Conservation (phyloP, 2,329 filamentous ascomycete genomes). For the Aspergillus sp. region DNA sequence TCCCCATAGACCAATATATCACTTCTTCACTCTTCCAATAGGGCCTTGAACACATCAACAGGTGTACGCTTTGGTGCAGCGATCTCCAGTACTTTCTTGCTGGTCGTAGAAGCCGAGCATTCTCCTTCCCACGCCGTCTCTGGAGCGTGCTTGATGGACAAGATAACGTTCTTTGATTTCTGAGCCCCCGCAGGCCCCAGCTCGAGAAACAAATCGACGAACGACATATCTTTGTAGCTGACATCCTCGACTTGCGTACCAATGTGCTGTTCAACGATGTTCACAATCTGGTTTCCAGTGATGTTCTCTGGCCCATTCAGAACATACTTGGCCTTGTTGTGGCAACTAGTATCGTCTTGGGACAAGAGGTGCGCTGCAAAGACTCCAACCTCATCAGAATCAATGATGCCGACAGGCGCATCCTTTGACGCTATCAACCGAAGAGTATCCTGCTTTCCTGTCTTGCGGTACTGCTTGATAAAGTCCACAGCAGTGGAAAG, state of each 20-base stretch:
- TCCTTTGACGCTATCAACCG: conserved; percentile 22
- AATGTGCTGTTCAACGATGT: conserved; percentile 31
- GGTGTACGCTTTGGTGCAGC: conserved; percentile 23
- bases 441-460: conserved; percentile 25
- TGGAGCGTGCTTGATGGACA: conserved; percentile 18
- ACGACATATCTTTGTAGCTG: conserved; percentile 23
- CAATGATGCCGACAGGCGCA: conserved; percentile 24
- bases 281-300: conserved; percentile 29
- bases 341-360: conserved; percentile 19
- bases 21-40: conserved; percentile 7
- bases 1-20: not conserved
- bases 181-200: conserved; percentile 1
- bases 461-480: conserved; percentile 28
- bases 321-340: conserved; percentile 32
- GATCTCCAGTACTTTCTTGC: conserved; percentile 24
- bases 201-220: conserved; percentile 19
- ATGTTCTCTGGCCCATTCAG: conserved; percentile 37
- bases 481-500: conserved; percentile 20
- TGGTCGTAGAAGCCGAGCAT: conserved; percentile 16
- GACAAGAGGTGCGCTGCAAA: conserved; percentile 32
- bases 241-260: conserved; percentile 22
- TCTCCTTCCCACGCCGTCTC: conserved; percentile 28
- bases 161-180: conserved; percentile 23
- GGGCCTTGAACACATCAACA: conserved; percentile 13
- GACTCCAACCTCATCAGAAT: conserved; percentile 28